These are phyloP conservation scores for Gloeopeniophorella convolvens DNA, from an alignment of 768 basidiomycete genomes.

Conservation along the genomic window DNA sequence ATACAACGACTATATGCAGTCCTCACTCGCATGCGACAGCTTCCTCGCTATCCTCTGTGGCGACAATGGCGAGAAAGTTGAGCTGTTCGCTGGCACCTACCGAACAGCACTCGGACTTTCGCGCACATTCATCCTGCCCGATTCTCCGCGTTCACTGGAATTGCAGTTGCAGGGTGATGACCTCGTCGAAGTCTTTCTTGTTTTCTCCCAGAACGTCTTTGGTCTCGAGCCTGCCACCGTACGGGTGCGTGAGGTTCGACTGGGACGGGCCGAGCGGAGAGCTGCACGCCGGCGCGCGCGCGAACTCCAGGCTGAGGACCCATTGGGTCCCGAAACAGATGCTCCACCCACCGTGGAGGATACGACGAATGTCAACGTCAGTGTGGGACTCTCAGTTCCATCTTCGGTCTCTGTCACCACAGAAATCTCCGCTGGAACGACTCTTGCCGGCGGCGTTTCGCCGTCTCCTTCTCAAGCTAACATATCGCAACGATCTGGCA, in stretches of 20 bases:
- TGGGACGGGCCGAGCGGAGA: slow-evolving; percentile 80
- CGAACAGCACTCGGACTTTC: slow-evolving; percentile 84
- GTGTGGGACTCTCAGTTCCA: slow-evolving; percentile 57
- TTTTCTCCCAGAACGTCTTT: slow-evolving; percentile 88
- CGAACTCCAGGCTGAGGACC: slow-evolving; percentile 49
- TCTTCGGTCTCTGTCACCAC: slow-evolving; percentile 34
- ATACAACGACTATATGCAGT: background rate
- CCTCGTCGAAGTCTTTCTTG: slow-evolving; percentile 85
- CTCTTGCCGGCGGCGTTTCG: slow-evolving; percentile 15
- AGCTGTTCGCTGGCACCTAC: slow-evolving; percentile 88
- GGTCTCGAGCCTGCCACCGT: slow-evolving; percentile 91
- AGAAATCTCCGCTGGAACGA: slow-evolving; percentile 38
- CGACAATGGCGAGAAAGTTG: slow-evolving; percentile 88
- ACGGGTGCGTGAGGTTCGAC: slow-evolving; percentile 87
- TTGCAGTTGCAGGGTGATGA: slow-evolving; percentile 89
- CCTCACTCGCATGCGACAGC: slow-evolving; percentile 32
- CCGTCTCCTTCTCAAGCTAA: slow-evolving; percentile 22
- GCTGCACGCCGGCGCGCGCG: slow-evolving; percentile 78
- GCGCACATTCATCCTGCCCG: slow-evolving; percentile 89
- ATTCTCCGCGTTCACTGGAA: slow-evolving; percentile 82
- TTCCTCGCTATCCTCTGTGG: slow-evolving; percentile 92
- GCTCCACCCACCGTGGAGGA: slow-evolving; percentile 43
- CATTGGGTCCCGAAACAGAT: slow-evolving; percentile 38
- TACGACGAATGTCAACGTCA: slow-evolving; percentile 26
- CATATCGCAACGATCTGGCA: slow-evolving; percentile 23